A percentile compares a stretch with the other conserved stretches of the same genome.
Conservation (phyloP, 2,329 filamentous ascomycete genomes). For the Byssothecium circinans region DNA sequence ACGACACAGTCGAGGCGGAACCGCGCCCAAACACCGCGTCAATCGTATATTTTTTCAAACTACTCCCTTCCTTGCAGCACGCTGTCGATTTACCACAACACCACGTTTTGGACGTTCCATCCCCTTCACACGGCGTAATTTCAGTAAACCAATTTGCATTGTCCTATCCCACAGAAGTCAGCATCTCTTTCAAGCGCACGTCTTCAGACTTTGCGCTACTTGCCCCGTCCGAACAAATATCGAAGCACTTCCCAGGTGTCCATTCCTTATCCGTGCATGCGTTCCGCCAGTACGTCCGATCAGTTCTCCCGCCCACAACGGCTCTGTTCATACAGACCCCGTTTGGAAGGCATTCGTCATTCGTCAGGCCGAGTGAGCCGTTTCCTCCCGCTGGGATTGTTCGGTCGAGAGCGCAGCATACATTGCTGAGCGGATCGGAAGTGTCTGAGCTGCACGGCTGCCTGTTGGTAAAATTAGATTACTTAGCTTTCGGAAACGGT, state of each 20-base stretch:
- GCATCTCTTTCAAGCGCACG: no score
- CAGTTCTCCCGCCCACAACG: neutral
- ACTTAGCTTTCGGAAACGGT: no score
- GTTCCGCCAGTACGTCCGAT: neutral
- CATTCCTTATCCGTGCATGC: neutral
- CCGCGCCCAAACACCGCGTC: neutral
- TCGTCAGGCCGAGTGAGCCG: neutral
- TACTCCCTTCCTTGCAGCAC: neutral
- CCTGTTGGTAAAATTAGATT: no score
- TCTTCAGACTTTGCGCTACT: no score
- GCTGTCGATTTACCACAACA: neutral
- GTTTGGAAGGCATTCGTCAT: conserved; percentile 2
- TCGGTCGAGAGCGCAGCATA: conserved; percentile 3
- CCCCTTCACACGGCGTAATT: neutral
- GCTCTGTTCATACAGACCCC: neutral
- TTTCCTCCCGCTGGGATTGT: neutral
- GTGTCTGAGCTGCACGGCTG: neutral
- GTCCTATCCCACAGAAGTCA: neutral
- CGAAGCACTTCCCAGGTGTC: neutral
- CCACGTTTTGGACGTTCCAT: neutral
- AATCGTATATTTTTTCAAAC: neutral
- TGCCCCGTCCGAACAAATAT: neutral
- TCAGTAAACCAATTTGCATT: neutral
- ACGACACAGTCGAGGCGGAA: no score
- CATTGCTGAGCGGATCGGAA: neutral